Conservation (phyloP, 495 filamentous ascomycete genomes). For the Lophiotrema nucula region DNA sequence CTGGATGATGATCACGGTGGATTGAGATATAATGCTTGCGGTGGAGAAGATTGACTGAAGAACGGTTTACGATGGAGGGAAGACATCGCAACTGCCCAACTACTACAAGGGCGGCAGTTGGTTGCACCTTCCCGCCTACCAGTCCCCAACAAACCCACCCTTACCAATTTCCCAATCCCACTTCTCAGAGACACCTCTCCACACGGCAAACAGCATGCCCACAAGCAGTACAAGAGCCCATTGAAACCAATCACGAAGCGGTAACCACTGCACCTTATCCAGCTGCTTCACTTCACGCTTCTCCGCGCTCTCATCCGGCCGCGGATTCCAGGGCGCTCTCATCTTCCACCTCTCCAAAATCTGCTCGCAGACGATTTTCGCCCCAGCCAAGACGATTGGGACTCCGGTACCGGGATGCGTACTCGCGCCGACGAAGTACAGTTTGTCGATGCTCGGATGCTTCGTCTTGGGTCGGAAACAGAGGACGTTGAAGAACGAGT, state of each 20-base stretch:
- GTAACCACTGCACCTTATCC: neutral
- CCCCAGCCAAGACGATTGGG: conserved; percentile 64
- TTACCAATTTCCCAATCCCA: neutral
- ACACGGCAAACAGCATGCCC: neutral
- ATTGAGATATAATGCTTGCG: too few species aligned
- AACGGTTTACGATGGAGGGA: too few species aligned
- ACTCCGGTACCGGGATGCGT: conserved; percentile 74
- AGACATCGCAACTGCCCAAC: too few species aligned
- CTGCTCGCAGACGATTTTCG: conserved; percentile 59
- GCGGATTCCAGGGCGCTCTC: too few species aligned
- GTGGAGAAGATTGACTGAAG: too few species aligned
- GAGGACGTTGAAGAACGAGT: conserved; percentile 70
- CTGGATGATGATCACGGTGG: too few species aligned
- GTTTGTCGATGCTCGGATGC: conserved; percentile 47
- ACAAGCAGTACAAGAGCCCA: neutral
- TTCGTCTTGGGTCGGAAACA: conserved; percentile 60
- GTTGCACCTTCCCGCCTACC: neutral
- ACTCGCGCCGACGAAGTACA: conserved; percentile 68
- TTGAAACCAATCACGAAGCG: neutral
- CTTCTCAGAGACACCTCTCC: neutral
- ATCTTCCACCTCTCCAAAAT: conserved; percentile 41
- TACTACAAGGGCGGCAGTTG: too few species aligned
- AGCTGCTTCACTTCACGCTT: neutral
- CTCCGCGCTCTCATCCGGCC: too few species aligned
- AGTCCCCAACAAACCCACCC: neutral